Evolutionary conservation across 2,329 filamentous ascomycete genomes (phyloP).

Genomic region (Aspergillus proliferans): DNA sequence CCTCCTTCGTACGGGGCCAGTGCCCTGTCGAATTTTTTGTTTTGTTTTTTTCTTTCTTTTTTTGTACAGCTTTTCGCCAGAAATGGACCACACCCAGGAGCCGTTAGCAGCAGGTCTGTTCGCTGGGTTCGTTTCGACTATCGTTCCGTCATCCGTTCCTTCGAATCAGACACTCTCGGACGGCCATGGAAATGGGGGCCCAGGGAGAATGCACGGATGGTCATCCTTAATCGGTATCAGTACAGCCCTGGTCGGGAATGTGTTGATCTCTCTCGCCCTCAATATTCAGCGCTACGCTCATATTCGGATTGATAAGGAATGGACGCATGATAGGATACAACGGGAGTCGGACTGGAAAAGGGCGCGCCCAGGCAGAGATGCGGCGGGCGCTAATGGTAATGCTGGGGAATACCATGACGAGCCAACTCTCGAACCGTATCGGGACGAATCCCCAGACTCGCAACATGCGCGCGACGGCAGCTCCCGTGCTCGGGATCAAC

Average conservation of each 20-base stretch:
- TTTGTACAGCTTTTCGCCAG: background rate
- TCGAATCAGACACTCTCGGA: constrained; percentile 11
- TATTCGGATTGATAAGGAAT: constrained; percentile 70
- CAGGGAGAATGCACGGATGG: constrained; percentile 49
- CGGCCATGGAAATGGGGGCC: constrained; percentile 11
- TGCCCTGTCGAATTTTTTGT: background rate
- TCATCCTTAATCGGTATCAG: constrained; percentile 91
- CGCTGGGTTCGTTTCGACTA: constrained; percentile 18
- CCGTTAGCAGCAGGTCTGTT: constrained; percentile 24
- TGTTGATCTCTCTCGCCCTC: constrained; percentile 88
- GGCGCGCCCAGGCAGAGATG: constrained; percentile 15
- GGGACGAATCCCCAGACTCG: constrained; percentile 15
- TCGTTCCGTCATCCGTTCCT: constrained; percentile 14
- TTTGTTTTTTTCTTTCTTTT: background rate
- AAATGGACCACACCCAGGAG: constrained; percentile 22
- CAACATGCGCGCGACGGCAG: constrained; percentile 30
- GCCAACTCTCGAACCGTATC: constrained; percentile 2
- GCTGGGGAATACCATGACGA: constrained; percentile 16
- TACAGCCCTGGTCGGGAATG: constrained; percentile 85
- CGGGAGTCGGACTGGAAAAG: constrained; percentile 51
- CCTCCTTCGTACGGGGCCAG: background rate
- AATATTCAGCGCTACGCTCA: constrained; percentile 97
- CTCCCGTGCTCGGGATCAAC: constrained; percentile 6
- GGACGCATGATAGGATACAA: constrained; percentile 51
- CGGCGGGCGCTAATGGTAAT: constrained; percentile 40